A percentile compares a stretch with the other conserved stretches of the same genome.
Evolutionary conservation across 495 filamentous ascomycete genomes (phyloP).

Genomic region (Aspergillus heteromorphus): DNA sequence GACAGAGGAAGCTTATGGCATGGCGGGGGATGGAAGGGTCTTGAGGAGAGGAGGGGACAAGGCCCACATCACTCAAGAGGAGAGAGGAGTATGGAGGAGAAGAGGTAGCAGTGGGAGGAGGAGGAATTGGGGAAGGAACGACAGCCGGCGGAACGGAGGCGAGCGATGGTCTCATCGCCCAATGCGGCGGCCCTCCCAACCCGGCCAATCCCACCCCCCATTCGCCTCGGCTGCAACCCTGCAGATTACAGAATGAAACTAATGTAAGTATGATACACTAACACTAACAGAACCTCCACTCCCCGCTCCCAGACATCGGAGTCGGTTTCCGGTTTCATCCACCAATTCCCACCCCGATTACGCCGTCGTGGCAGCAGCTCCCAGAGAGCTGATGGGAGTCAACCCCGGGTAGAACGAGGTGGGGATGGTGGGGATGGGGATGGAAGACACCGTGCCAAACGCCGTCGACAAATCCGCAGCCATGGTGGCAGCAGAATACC

Average conservation of each 20-base stretch:
- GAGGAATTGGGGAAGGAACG: not conserved
- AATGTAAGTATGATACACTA: too few species aligned
- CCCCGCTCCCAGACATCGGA: too few species aligned
- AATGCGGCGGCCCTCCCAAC: too few species aligned
- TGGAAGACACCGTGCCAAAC: slow-evolving; percentile 39
- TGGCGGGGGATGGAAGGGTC: not conserved
- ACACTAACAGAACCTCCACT: too few species aligned
- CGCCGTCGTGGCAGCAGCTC: not conserved
- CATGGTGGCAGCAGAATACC: slow-evolving; percentile 48
- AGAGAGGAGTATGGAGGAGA: not conserved
- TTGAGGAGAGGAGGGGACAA: not conserved
- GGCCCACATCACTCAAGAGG: not conserved
- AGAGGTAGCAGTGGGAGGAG: not conserved
- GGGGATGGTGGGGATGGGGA: slow-evolving; percentile 54
- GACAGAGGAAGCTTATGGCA: not conserved
- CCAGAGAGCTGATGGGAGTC: slow-evolving; percentile 28
- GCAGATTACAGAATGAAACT: too few species aligned
- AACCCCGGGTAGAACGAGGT: slow-evolving; percentile 49
- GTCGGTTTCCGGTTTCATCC: too few species aligned
- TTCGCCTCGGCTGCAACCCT: too few species aligned
- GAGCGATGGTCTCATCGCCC: not conserved
- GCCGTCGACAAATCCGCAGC: slow-evolving; percentile 36
- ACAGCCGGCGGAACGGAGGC: not conserved
- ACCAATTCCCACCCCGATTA: not conserved
- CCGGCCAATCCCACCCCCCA: too few species aligned